A percentile compares a stretch with the other conserved stretches of the same genome.
Conservation (phyloP, 495 filamentous ascomycete species). For the Aspergillus indologenus region DNA sequence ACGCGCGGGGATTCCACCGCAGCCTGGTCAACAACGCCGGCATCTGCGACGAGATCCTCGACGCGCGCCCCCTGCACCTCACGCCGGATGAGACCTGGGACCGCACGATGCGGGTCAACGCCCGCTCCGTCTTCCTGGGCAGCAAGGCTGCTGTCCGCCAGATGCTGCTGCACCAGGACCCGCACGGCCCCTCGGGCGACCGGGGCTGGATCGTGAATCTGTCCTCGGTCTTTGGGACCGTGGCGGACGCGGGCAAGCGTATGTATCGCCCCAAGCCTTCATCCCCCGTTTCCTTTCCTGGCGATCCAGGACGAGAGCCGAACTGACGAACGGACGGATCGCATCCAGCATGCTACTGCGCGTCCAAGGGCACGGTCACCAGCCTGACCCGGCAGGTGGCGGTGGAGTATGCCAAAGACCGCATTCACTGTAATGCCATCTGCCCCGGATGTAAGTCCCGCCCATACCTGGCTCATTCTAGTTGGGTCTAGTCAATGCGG, state of each 20-base stretch:
- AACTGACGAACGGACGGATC: too few species aligned
- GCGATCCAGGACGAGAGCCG: too few species aligned
- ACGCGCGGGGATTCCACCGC: too few species aligned
- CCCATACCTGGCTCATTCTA: neutral
- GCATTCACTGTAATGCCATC: conserved; percentile 54
- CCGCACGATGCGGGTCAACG: conserved; percentile 42
- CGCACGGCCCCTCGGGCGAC: conserved; percentile 40
- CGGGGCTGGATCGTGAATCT: conserved; percentile 58
- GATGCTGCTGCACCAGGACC: conserved; percentile 49
- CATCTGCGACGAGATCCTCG: conserved; percentile 26
- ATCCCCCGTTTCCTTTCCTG: too few species aligned
- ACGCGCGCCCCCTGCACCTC: conserved; percentile 34
- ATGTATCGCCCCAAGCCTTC: conserved; percentile 1
- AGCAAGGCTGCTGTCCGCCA: conserved; percentile 49
- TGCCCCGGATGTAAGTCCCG: conserved; percentile 54
- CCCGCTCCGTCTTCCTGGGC: conserved; percentile 49
- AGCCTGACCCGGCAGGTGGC: conserved; percentile 48
- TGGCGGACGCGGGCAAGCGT: conserved; percentile 29
- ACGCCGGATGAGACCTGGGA: conserved; percentile 43
- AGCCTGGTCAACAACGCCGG: conserved; percentile 57
- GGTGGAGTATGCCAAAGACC: conserved; percentile 48
- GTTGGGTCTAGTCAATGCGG: too few species aligned
- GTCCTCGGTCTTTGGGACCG: conserved; percentile 44
- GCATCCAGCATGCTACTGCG: conserved; percentile 44
- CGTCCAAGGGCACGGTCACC: conserved; percentile 52